A percentile compares a stretch with the other conserved stretches of the same genome.
These are phyloP conservation scores for Termitomyces sp. DNA, from an alignment of 768 basidiomycete genomes.

Conservation along the genomic window DNA sequence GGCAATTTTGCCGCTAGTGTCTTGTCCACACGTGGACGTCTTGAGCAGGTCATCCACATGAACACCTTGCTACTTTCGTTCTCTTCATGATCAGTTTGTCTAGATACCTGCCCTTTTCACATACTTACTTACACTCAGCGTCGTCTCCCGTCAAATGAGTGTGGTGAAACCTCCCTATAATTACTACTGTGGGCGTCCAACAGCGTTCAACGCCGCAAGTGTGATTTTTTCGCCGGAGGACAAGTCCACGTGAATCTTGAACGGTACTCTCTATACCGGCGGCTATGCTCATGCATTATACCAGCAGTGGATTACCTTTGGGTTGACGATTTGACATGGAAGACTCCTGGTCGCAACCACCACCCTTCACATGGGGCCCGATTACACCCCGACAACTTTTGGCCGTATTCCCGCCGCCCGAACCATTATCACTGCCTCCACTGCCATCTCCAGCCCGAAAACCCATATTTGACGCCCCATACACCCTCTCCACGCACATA, in stretches of 20 bases:
- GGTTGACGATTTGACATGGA: not conserved
- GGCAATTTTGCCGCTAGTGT: no score
- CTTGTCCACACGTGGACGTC: no score
- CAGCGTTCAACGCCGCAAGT: no score
- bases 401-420: slow-evolving; percentile 36
- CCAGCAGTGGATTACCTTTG: not conserved
- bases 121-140: no score
- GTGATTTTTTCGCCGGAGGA: no score
- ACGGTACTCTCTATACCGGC: not conserved
- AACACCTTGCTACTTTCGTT: no score
- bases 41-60: no score
- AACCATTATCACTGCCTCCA: slow-evolving; percentile 27
- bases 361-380: slow-evolving; percentile 24
- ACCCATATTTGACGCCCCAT: slow-evolving; percentile 31
- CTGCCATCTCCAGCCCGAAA: slow-evolving; percentile 36
- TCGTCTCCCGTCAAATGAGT: no score
- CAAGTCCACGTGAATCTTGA: not conserved
- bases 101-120: no score
- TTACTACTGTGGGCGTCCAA: no score
- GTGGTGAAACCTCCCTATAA: no score
- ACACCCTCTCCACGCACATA: slow-evolving; percentile 48
- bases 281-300: not conserved
- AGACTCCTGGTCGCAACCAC: slow-evolving; percentile 18
- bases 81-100: no score
- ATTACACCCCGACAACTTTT: slow-evolving; percentile 23